phyloP scores from a whole-genome alignment of 2,329 filamentous ascomycete species.

The Bertia moriformis region DNA sequence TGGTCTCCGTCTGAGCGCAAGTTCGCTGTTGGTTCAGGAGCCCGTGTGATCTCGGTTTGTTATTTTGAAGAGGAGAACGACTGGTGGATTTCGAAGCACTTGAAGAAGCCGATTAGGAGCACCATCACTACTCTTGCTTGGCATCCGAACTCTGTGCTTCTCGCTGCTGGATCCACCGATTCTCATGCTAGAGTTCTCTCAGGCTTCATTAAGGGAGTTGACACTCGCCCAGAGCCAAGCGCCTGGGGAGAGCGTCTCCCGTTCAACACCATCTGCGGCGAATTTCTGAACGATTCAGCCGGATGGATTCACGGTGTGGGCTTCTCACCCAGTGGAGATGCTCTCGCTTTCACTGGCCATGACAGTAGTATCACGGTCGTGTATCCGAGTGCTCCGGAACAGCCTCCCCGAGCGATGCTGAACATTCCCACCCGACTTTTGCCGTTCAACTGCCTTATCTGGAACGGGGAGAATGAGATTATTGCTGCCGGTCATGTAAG shows the following conservation, averaged over 20 bases:
- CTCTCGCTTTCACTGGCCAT: slow-evolving; percentile 85
- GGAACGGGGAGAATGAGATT: slow-evolving; percentile 84
- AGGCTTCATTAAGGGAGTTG: slow-evolving; percentile 89
- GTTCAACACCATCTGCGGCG: slow-evolving; percentile 96
- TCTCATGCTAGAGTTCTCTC: slow-evolving; percentile 91
- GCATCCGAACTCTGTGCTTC: slow-evolving; percentile 93
- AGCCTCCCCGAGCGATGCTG: slow-evolving; percentile 78
- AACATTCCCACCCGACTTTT: slow-evolving; percentile 80
- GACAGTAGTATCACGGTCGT: slow-evolving; percentile 95
- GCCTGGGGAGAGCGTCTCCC: slow-evolving; percentile 91
- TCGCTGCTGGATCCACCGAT: slow-evolving; percentile 92
- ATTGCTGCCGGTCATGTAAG: slow-evolving; percentile 59
- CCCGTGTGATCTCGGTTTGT: slow-evolving; percentile 87
- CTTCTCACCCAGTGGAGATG: slow-evolving; percentile 84
- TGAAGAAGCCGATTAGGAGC: slow-evolving; percentile 97
- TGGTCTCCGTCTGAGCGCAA: slow-evolving; percentile 96
- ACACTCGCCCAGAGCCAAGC: slow-evolving; percentile 69
- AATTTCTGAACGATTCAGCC: slow-evolving; percentile 88
- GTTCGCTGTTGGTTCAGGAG: slow-evolving; percentile 92
- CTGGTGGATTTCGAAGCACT: slow-evolving; percentile 99
- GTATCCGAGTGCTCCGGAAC: slow-evolving; percentile 80
- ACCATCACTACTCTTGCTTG: slow-evolving; percentile 90
- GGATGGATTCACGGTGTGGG: slow-evolving; percentile 91
- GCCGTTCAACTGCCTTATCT: slow-evolving; percentile 83
- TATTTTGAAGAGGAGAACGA: slow-evolving; percentile 99